Evolutionary conservation across 495 filamentous ascomycete species (phyloP).

Genomic region (Talaromyces nanjingensis): DNA sequence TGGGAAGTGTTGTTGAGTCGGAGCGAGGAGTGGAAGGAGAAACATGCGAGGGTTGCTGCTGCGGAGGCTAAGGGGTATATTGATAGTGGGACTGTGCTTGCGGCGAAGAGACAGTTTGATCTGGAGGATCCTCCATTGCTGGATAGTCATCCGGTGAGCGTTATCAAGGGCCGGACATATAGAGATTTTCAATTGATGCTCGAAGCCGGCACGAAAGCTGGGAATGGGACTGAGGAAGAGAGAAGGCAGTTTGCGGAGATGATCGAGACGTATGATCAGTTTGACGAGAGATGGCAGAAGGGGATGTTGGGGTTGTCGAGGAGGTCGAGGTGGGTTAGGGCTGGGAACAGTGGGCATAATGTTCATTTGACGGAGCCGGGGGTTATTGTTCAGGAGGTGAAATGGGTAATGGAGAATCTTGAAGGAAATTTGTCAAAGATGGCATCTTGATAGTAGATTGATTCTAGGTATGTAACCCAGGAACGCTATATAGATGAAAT

Average conservation of each 20-base stretch:
- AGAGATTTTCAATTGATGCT: conserved; percentile 17
- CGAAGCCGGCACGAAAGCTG: conserved; percentile 11
- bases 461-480: too few species aligned
- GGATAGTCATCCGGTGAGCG: conserved; percentile 13
- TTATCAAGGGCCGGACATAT: conserved; percentile 12
- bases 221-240: conserved; percentile 26
- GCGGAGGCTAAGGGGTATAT: conserved; percentile 10
- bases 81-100: conserved; percentile 2
- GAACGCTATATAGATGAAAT: too few species aligned
- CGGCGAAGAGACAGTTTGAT: conserved; percentile 9
- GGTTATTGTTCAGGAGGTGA: conserved; percentile 35
- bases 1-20: neutral
- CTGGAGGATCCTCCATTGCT: conserved; percentile 6
- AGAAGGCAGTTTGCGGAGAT: conserved; percentile 17
- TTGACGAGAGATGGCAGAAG: conserved; percentile 30
- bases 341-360: conserved; percentile 42
- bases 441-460: too few species aligned
- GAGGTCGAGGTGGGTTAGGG: conserved; percentile 25
- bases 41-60: neutral
- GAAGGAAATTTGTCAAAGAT: neutral
- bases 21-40: conserved; percentile 5
- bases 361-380: conserved; percentile 39
- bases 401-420: conserved; percentile 28
- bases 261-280: conserved; percentile 11
- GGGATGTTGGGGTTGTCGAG: conserved; percentile 29